Base-by-base conservation (phyloP, 768 basidiomycete genomes). In the Pleurotus cornucopiae region DNA sequence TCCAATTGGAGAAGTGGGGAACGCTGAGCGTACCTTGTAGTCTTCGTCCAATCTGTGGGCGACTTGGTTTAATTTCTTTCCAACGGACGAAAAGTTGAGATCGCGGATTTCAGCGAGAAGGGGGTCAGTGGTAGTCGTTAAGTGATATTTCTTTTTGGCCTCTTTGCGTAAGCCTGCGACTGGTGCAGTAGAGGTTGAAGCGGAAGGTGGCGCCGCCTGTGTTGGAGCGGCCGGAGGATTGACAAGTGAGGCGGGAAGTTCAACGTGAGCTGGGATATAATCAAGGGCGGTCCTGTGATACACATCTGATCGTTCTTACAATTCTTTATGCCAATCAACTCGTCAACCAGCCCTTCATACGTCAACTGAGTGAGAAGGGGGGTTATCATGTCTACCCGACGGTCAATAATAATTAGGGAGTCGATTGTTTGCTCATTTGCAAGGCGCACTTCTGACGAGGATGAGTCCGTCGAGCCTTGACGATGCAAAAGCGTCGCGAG, bases 341-440 rank as follows among this genome's bases (percentile, higher is more conserved):
- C 97, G 65, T 98, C 97, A 34, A 98, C 78, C 47, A 99, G 85
- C 16, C 97, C 97, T 67, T 98, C 89, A 62, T 98, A 98, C 0
- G 97, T 99, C 56, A 98, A 75, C 64, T 98, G 95, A 2, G 97
- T 98, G 46, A 96, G 81, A 49, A 98, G 76, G 1, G 97, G 94
- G 0, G 97, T 97, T 57, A 98, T 85, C 89, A 98, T 90, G 65
- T 99, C 97, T 7, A 90, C 85, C 34, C 86, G 84, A 47, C 97
- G 85, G 68, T 99, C 97, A 56, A 99, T 63, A 38, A 98, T 77
- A 61, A 99, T 87, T 57, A 98, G 72, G 12, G 85, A 87, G 67
- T 99, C 97, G 54, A 98, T 79, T 49, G 77, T 82, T 13, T 82
- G 82, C 2, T 83, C 81, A 7, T 76, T 66, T 6, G 78, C 69